Evolutionary conservation across 768 basidiomycete species (phyloP).

Genomic region (Kwoniella dejecticola): DNA sequence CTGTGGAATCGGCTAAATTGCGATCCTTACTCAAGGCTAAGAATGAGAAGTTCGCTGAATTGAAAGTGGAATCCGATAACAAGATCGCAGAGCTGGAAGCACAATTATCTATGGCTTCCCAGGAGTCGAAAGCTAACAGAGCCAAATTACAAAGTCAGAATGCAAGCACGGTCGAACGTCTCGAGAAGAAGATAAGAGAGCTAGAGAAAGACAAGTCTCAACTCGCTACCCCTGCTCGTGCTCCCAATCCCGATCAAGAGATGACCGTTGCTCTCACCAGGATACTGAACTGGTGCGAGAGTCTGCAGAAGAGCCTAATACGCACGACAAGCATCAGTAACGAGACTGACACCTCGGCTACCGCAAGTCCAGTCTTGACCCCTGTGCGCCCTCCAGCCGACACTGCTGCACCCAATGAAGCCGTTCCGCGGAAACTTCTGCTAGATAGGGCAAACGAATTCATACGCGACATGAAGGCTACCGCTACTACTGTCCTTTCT

Average conservation of each 20-base stretch:
- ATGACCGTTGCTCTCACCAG: neutral
- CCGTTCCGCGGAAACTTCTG: neutral
- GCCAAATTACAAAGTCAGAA: neutral
- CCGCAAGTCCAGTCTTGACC: neutral
- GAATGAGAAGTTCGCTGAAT: constrained; percentile 65
- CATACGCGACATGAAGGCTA: neutral
- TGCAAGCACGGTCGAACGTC: neutral
- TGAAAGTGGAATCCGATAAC: constrained; percentile 64
- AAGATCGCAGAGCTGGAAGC: constrained; percentile 23
- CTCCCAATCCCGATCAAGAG: neutral
- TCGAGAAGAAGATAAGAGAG: constrained; percentile 7
- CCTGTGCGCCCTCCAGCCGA: too few species aligned
- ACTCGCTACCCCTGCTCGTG: constrained; percentile 52
- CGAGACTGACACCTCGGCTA: neutral
- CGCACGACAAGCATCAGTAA: neutral
- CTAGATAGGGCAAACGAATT: neutral
- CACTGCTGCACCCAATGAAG: neutral
- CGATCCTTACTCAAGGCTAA: constrained; percentile 61
- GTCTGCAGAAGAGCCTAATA: neutral
- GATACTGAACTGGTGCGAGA: constrained; percentile 1
- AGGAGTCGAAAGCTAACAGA: neutral
- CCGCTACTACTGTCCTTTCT: neutral
- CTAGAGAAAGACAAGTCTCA: constrained; percentile 57
- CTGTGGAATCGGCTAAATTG: constrained; percentile 67
- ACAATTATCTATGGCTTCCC: neutral